Conservation (phyloP, 129 eudicot genomes). For the Apium graveolens region DNA sequence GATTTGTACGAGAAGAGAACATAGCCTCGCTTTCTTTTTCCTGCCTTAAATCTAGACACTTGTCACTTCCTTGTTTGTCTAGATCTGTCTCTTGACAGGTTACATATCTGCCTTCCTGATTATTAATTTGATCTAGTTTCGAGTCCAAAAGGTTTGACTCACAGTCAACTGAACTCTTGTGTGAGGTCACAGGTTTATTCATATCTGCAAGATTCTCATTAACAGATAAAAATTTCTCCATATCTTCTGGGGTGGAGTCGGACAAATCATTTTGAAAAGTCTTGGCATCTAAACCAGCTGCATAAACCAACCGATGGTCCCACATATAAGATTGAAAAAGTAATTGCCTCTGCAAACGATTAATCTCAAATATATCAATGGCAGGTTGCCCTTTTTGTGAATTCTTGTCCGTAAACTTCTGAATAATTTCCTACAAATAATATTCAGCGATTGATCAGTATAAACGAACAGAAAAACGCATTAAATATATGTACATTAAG, state of each 20-base stretch:
- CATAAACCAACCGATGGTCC: constrained; percentile 79
- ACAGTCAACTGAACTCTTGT: constrained; percentile 21
- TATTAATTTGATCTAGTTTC: constrained; percentile 14
- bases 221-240: constrained; percentile 17
- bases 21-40: constrained; percentile 17
- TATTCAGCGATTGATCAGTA: constrained; percentile 9
- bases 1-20: constrained; percentile 18
- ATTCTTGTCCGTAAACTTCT: constrained; percentile 44
- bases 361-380: constrained; percentile 77
- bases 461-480: neutral
- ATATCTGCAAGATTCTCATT: constrained; percentile 25
- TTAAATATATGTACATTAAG: neutral
- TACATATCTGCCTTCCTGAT: constrained; percentile 20
- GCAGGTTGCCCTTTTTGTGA: constrained; percentile 49
- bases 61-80: constrained; percentile 24
- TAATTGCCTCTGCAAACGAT: constrained; percentile 65
- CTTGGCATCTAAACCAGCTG: constrained; percentile 42
- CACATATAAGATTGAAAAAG: constrained; percentile 80
- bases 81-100: constrained; percentile 18
- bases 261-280: constrained; percentile 20
- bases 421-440: constrained; percentile 49
- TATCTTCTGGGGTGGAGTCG: constrained; percentile 17
- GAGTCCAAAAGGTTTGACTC: constrained; percentile 22
- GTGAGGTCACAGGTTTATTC: constrained; percentile 12
- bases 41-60: constrained; percentile 11